Evolutionary conservation across 1,284 basidiomycete genomes (phyloP), one percentile per base, ranked within the genome.

Genomic region (Hymenochaete sp.): DNA sequence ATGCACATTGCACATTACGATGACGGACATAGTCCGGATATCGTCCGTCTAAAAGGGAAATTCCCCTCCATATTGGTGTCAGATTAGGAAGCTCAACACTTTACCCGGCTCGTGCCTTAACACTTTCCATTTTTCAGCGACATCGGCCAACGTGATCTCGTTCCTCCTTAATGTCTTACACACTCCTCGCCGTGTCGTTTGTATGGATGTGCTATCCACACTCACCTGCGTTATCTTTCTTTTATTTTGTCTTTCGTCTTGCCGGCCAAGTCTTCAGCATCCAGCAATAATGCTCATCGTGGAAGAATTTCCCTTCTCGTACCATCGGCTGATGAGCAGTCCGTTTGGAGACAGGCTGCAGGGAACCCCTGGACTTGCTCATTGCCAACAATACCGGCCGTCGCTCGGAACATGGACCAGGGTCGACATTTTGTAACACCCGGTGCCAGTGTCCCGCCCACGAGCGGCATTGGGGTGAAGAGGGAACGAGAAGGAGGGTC

Each of bases 401-500:
- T 9, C 35, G 3, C n/a, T n/a, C n/a, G n/a, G n/a, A n/a, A n/a
- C n/a, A n/a, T 35, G 24, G 13, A 16, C 29, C 27, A 33, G 18
- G 44, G 9, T 22, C 42, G 24, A 49, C 42, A 37, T 26, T 49
- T 49, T 42, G 57, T 50, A 42, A 52, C 19, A 51, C 60, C 27
- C 48, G n/a, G n/a, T n/a, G n/a, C n/a, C n/a, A 55, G 56, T 42
- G 28, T 50, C 45, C 13, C n/a, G 29, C 11, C 49, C 33, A 35
- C 44, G 3, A 59, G 54, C 33, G 52, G 59, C 18, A 50, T 56
- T 45, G 47, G 47, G 16, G 61, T 81, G 24, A 85, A 85, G 57
- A 75, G 82, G 43, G 77, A 77, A 36, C 67, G 81, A 22, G 32
- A 35, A n/a, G 32, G 43, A 8, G n/a, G n/a, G n/a, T n/a, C n/a